Evolutionary conservation across 108 stramenopile genomes (phyloP).

Genomic region (Fragilaria radians): DNA sequence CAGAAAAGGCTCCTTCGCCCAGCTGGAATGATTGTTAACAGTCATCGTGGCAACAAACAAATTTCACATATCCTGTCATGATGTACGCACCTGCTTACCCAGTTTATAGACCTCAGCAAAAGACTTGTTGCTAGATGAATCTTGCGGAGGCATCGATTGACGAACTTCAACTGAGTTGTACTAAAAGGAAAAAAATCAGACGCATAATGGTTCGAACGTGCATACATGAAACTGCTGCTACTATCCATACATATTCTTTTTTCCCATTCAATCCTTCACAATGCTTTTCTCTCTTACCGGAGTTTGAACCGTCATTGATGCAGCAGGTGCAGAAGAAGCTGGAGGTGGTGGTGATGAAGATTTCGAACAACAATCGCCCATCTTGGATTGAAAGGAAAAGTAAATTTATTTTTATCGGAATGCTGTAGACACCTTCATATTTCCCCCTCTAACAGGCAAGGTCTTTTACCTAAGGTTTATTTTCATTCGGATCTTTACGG

Average conservation of each 20-base stretch:
- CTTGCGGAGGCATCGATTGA: constrained; percentile 8
- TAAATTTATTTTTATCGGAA: too few species aligned
- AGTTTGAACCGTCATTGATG: not conserved
- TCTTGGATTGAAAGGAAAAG: too few species aligned
- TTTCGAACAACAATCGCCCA: constrained; percentile 1
- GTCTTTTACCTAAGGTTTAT: too few species aligned
- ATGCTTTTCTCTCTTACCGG: not conserved
- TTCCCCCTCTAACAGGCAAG: too few species aligned
- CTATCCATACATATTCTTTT: not conserved
- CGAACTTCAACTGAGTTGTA: constrained; percentile 1
- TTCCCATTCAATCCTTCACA: not conserved
- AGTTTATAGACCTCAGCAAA: constrained; percentile 55
- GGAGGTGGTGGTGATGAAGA: not conserved
- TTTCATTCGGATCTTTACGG: too few species aligned
- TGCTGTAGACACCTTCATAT: too few species aligned
- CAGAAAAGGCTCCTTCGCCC: constrained; percentile 78
- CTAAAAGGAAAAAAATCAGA: not conserved
- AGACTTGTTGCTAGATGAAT: constrained; percentile 35
- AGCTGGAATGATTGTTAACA: constrained; percentile 34
- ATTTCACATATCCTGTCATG: not conserved
- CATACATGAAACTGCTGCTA: too few species aligned
- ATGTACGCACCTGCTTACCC: constrained; percentile 40
- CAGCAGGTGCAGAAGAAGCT: not conserved
- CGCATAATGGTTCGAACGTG: too few species aligned
- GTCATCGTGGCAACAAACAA: not conserved